These are phyloP conservation scores for Colletotrichum cereale DNA, from an alignment of 2,329 filamentous ascomycete species.

Conservation along the genomic window DNA sequence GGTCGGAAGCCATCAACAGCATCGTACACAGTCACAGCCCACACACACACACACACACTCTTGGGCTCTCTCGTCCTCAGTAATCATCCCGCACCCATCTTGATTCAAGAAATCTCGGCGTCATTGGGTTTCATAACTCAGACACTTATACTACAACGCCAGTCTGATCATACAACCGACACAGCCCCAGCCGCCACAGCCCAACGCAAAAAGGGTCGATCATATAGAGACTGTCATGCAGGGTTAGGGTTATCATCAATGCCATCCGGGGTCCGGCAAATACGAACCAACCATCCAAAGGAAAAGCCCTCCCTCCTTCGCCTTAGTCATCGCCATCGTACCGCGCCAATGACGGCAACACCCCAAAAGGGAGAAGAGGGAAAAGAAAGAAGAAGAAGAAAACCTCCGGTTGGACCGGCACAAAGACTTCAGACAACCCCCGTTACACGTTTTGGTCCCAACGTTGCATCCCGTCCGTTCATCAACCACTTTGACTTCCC, in stretches of 20 bases:
- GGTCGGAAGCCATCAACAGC: background rate
- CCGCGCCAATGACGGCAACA: slow-evolving; percentile 11
- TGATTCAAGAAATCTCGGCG: background rate
- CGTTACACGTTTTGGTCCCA: slow-evolving; percentile 20
- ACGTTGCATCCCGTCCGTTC: slow-evolving; percentile 9
- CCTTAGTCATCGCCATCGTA: slow-evolving; percentile 28
- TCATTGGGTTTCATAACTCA: background rate
- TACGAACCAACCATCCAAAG: background rate
- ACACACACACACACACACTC: too few relatives aligned
- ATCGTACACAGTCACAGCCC: background rate
- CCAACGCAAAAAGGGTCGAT: background rate
- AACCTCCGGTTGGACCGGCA: slow-evolving; percentile 8
- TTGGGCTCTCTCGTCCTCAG: background rate
- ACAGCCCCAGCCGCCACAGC: background rate
- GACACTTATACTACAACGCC: background rate
- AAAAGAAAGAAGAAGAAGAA: background rate
- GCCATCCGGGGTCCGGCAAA: background rate
- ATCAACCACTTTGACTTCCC: slow-evolving; percentile 8
- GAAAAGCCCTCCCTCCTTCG: background rate
- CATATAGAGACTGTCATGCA: slow-evolving; percentile 10
- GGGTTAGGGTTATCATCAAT: slow-evolving; percentile 22
- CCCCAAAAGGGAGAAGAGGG: background rate
- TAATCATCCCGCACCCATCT: background rate
- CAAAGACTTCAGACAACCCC: slow-evolving; percentile 23
- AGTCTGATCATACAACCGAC: background rate